Conservation (phyloP, 352 stramenopile species). For the Globisporangium yorkense region DNA sequence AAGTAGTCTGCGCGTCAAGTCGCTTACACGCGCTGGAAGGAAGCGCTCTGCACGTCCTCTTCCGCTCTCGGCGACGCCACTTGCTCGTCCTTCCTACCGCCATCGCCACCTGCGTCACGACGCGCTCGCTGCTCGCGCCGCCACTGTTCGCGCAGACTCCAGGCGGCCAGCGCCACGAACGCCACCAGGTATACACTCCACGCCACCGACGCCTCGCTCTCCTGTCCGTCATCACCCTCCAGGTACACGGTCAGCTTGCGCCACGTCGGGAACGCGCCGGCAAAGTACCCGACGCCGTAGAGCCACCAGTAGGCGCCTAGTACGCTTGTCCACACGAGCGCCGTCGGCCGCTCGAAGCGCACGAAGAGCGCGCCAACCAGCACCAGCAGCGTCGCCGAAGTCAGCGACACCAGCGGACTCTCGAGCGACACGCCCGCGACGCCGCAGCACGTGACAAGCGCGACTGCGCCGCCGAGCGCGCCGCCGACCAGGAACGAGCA, state of each 20-base stretch:
- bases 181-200: not conserved
- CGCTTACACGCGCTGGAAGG: not conserved
- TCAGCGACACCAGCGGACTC: not conserved
- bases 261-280: not conserved
- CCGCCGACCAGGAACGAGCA: constrained; percentile 13
- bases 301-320: constrained; percentile 18
- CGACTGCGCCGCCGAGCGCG: constrained; percentile 15
- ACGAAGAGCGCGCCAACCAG: constrained; percentile 4
- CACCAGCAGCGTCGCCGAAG: not conserved
- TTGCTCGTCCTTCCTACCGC: not conserved
- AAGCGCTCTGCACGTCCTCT: not conserved
- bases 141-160: constrained; percentile 12
- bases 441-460: constrained; percentile 5
- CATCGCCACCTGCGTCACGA: not conserved
- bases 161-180: constrained; percentile 12
- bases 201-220: too few relatives aligned
- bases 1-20: too few relatives aligned
- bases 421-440: constrained; percentile 4
- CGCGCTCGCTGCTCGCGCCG: constrained; percentile 13
- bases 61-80: not conserved
- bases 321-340: constrained; percentile 26
- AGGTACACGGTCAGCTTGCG: not conserved
- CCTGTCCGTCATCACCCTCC: too few relatives aligned
- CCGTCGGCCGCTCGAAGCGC: constrained; percentile 5
- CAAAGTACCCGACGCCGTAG: constrained; percentile 11